Evolutionary conservation across 140 eudicot species (phyloP), one percentile per base, ranked within the genome.

Genomic region (Anethum foeniculum): DNA sequence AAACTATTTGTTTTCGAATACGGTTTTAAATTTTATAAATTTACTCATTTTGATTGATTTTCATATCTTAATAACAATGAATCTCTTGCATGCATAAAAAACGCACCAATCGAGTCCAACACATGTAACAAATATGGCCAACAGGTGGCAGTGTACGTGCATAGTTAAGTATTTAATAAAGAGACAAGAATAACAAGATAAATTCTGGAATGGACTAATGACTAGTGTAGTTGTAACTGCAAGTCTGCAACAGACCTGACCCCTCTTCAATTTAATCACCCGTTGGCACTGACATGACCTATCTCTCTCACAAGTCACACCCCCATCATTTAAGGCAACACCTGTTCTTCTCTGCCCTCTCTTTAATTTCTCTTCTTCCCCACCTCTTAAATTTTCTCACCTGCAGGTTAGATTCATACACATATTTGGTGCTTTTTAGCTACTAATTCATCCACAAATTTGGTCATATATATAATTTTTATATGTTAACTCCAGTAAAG

Each of bases 251-350:
- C 81, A 65, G 38, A n/a, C 38, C 49, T 52, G 8, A 52, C 60
- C 60, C 60, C 62, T 75, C 82, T 83, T 86, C 56, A 86, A 82
- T 81, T 84, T 75, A 81, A 79, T 86, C 85, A 86, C 80, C 87
- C 51, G 81, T 79, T 86, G 49, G 28, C 10, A 19, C 62, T 52
- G 62, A 21, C 12, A 56, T 56, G 64, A 21, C 6, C 19, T 23
- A 71, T 21, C 75, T 1, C 8, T 6, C 6, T 34, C 3, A 3
- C 38, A n/a, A n/a, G n/a, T 34, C 38, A 2, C 6, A 39, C 43
- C 21, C 76, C 19, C 51, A n/a, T 43, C 15, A 44, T 41, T 43
- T 8, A 74, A 74, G 48, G 44, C 77, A 44, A 67, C 48, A n/a
- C 77, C 56, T 43, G 28, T 74, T 74, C 77, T 74, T 0, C 0